These are phyloP conservation scores for Calonectria ilicicola DNA, from an alignment of 2,329 filamentous ascomycete species.

Conservation along the genomic window DNA sequence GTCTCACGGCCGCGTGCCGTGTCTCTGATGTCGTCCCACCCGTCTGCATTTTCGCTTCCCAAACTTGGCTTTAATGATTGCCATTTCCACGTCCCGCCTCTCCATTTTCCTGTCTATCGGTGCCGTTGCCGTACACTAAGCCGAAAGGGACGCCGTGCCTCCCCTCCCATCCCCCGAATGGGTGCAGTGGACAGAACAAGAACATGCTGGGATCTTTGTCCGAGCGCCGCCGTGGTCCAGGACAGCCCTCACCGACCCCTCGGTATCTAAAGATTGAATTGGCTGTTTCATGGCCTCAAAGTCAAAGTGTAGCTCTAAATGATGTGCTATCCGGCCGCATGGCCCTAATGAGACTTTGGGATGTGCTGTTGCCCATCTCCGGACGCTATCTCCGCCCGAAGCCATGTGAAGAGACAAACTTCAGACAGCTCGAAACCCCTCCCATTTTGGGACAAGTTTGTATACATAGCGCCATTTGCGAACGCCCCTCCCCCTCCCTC, in stretches of 20 bases:
- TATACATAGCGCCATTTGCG: neutral
- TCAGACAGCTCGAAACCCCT: conserved; percentile 1
- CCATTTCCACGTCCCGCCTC: conserved; percentile 2
- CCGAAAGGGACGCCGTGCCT: neutral
- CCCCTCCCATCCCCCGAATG: no score
- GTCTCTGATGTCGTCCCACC: conserved; percentile 1
- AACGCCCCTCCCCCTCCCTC: neutral
- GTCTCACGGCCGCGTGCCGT: conserved; percentile 4
- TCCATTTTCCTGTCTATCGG: neutral
- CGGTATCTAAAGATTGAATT: neutral
- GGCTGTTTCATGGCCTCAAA: neutral
- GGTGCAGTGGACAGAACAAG: neutral
- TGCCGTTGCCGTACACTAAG: neutral
- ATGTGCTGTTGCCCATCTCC: neutral
- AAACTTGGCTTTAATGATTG: neutral
- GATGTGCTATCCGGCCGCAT: neutral
- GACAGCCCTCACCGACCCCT: neutral
- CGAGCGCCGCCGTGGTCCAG: neutral
- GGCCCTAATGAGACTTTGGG: neutral
- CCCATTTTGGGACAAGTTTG: neutral
- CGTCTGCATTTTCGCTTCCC: neutral
- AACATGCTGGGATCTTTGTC: neutral
- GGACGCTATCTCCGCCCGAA: neutral
- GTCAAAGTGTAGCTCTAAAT: neutral
- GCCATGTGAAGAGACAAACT: conserved; percentile 8